Base-by-base conservation (phyloP, 2,329 filamentous ascomycete genomes). In the Fonsecaea pugnacius region DNA sequence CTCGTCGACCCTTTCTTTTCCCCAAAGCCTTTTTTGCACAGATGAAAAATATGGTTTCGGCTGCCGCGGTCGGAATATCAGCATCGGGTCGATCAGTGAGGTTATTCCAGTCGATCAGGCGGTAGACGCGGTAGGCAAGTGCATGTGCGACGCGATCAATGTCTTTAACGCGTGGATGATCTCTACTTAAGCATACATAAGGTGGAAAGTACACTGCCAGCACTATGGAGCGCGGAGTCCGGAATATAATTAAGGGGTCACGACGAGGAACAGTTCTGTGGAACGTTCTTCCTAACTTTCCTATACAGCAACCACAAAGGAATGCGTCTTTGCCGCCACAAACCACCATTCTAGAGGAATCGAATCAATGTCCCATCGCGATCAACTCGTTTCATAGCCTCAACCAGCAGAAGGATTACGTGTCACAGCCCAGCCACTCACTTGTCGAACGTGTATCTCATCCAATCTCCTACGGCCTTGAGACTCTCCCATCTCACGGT, bases 401-500 rank as follows among this genome's bases (percentile, higher is more conserved):
- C 43, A 14, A 24, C 24, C 43, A 27, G 43, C 43, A 30, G 43
- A 4, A 18, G 7, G 6, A 48, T 10, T 24, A 24, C 8, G 18
- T 48, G 18, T 10, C 18, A 24, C 24, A 14, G 43, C 43, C 43
- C 43, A 48, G 18, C 43, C 43, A 48, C 66, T 77, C 70, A 80
- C 43, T 73, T 73, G 60, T 87, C 85, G 76, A 89, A 88, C 66
- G 82, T 89, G 79, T 91, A 91, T 71, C 88, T 84, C 75, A 91
- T 77, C 88, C 89, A 91, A 75, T 90, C 89, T 21, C 89, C 89
- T 46, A 97, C 87, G 16, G 93, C 92, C 72, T 90, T 87, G 79
- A 97, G 79, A 77, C 91, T 95, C 82, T 97, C 93, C 92, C 92
- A 97, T 74, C 93, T 84, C 53, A 97, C 91, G 65, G 87, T 89